Evolutionary conservation across 257 asterid genomes (phyloP), one percentile per base, ranked within the genome.

Genomic region (Nicotiana benthamiana): DNA sequence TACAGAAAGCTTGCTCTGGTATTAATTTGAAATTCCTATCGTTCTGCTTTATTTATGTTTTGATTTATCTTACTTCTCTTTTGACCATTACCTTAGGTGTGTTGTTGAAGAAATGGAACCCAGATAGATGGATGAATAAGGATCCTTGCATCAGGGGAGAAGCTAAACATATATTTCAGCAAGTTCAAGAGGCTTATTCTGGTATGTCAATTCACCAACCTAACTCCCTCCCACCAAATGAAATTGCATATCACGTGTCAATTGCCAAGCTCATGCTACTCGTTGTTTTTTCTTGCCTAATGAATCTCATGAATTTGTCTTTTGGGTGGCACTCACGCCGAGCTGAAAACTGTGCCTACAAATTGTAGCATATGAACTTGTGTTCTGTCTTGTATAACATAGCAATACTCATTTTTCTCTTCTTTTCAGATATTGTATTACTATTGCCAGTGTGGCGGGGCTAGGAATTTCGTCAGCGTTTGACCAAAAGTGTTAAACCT

Each of bases 141-240:
- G 83, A 87, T 53, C 79, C 86, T 43, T 7, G 56, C 40, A 56
- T 77, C 20, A 80, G 80, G 5, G 86, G 83, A 34, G 87, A 87
- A 60, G 89, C 90, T 11, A 87, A 86, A 11, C 78, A 15, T n/a
- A 84, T 79, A 54, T 89, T 87, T 80, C 89, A 86, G 72, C 83
- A 84, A 64, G 81, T 87, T 68, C 91, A 89, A 67, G 88, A 89
- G 70, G 92, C 92, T 3, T 87, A 87, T 89, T 89, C 91, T 59
- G 85, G 90, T 84, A 28, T 60, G 63, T 11, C 30, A 59, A 32
- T 24, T 66, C 24, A 68, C 36, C 52, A 40, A 36, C 5, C 7
- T 10, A 40, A 68, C 75, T 15, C n/a, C 75, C 52, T 17, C 17
- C 26, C 6, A 34, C 12, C n/a, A 17, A 66, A 67, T 67, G 75